These are phyloP conservation scores for Dillenia suffruticosa DNA, from an alignment of 164 flowering plant species.

Conservation along the genomic window DNA sequence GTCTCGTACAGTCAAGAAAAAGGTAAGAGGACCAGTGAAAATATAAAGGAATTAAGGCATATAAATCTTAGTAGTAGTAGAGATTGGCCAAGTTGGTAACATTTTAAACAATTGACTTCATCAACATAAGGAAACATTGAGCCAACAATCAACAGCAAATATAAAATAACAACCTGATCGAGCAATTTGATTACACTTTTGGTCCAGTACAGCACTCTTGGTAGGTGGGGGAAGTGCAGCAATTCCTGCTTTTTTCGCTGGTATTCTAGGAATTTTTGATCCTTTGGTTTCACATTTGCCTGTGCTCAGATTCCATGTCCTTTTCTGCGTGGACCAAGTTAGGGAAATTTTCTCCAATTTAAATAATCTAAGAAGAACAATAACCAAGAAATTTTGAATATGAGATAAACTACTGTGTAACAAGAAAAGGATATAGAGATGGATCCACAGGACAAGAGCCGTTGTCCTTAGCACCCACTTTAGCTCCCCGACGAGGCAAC, in stretches of 20 bases:
- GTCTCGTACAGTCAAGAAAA: background rate
- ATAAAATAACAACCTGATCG: slow-evolving; percentile 35
- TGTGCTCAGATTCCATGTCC: slow-evolving; percentile 34
- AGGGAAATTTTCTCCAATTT: slow-evolving; percentile 27
- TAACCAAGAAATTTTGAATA: background rate
- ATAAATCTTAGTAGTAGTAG: background rate
- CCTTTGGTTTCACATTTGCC: slow-evolving; percentile 24
- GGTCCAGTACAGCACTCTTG: slow-evolving; percentile 14
- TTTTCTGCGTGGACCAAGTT: slow-evolving; percentile 55
- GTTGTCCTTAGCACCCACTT: slow-evolving; percentile 19
- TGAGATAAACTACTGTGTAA: background rate
- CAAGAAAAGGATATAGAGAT: slow-evolving; percentile 72
- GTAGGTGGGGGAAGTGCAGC: slow-evolving; percentile 19
- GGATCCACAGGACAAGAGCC: slow-evolving; percentile 37
- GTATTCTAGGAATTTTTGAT: slow-evolving; percentile 40
- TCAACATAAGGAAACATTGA: background rate
- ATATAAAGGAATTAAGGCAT: too few relatives aligned
- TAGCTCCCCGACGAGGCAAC: slow-evolving; percentile 15
- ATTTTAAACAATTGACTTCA: background rate
- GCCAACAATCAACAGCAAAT: background rate
- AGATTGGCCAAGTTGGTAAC: background rate
- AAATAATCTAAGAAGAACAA: background rate
- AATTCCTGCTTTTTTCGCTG: slow-evolving; percentile 30
- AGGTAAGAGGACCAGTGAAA: too few relatives aligned
- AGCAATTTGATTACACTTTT: slow-evolving; percentile 28